These are phyloP conservation scores for Populus davidiana DNA, from an alignment of 345 rosid genomes.

Conservation along the genomic window DNA sequence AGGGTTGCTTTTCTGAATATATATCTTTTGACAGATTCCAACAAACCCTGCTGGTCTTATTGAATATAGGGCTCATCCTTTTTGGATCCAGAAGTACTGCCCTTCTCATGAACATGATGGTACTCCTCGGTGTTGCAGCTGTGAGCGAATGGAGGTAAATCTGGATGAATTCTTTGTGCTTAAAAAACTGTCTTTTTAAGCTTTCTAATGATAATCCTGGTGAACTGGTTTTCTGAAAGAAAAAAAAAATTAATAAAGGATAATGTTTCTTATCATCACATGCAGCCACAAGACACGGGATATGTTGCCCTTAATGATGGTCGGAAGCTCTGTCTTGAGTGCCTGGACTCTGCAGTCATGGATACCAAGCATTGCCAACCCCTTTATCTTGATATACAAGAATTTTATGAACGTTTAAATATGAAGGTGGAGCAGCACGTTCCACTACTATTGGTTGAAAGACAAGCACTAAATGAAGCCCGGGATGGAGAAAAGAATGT, in stretches of 20 bases:
- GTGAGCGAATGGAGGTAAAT: constrained; percentile 48
- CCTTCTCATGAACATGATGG: constrained; percentile 36
- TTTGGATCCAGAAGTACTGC: constrained; percentile 38
- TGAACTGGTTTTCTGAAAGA: neutral
- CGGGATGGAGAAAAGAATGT: constrained; percentile 72
- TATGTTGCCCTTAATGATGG: constrained; percentile 32
- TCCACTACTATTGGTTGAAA: constrained; percentile 32
- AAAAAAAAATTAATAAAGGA: neutral
- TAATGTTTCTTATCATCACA: constrained; percentile 12
- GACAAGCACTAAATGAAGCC: constrained; percentile 39
- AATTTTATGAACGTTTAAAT: constrained; percentile 25
- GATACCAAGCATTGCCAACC: constrained; percentile 30
- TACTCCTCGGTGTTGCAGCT: constrained; percentile 37
- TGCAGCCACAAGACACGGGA: constrained; percentile 30
- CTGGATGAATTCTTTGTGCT: neutral
- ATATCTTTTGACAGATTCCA: constrained; percentile 33
- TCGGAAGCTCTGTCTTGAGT: constrained; percentile 38
- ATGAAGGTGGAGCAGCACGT: constrained; percentile 38
- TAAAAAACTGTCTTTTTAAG: neutral
- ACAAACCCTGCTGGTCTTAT: constrained; percentile 33
- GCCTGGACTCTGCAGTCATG: constrained; percentile 35
- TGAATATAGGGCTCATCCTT: constrained; percentile 37
- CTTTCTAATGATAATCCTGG: neutral
- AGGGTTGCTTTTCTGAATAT: constrained; percentile 29
- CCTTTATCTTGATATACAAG: constrained; percentile 31